Conservation (phyloP, 306 rosid species). For the Pueraria montana region DNA sequence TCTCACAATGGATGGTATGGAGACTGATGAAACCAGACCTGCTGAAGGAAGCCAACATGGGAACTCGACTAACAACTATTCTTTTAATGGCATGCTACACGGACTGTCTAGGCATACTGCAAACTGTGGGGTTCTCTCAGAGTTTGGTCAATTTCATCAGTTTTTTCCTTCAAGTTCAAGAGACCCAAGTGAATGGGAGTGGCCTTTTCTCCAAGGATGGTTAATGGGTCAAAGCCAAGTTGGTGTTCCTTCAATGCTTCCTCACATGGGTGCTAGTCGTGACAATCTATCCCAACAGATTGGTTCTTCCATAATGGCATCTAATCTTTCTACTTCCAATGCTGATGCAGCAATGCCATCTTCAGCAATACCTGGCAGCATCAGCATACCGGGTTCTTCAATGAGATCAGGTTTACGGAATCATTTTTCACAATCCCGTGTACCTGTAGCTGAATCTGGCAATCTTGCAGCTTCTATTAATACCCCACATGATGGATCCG, state of each 20-base stretch:
- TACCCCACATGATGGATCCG: constrained; percentile 63
- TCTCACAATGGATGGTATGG: constrained; percentile 59
- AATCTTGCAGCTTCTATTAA: constrained; percentile 60
- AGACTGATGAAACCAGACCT: constrained; percentile 57
- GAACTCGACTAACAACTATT: constrained; percentile 55
- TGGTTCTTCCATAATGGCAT: constrained; percentile 38
- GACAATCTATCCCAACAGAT: constrained; percentile 52
- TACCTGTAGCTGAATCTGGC: constrained; percentile 64
- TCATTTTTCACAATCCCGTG: constrained; percentile 67
- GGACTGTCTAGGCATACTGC: constrained; percentile 55
- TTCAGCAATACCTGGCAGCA: constrained; percentile 63
- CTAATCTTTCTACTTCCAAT: constrained; percentile 47
- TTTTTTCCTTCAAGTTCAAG: constrained; percentile 68
- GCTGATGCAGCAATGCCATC: constrained; percentile 53
- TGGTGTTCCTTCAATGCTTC: constrained; percentile 64
- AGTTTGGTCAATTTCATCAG: constrained; percentile 56
- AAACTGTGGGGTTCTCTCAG: constrained; percentile 52
- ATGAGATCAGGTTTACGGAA: constrained; percentile 72
- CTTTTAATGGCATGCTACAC: constrained; percentile 50
- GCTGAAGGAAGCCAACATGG: constrained; percentile 51
- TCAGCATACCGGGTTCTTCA: constrained; percentile 67
- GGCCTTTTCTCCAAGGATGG: constrained; percentile 96
- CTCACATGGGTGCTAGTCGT: constrained; percentile 58
- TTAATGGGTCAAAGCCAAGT: constrained; percentile 94
- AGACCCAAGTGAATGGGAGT: constrained; percentile 80